Conservation (phyloP, 1,284 basidiomycete genomes). For the Sparassis latifolia region DNA sequence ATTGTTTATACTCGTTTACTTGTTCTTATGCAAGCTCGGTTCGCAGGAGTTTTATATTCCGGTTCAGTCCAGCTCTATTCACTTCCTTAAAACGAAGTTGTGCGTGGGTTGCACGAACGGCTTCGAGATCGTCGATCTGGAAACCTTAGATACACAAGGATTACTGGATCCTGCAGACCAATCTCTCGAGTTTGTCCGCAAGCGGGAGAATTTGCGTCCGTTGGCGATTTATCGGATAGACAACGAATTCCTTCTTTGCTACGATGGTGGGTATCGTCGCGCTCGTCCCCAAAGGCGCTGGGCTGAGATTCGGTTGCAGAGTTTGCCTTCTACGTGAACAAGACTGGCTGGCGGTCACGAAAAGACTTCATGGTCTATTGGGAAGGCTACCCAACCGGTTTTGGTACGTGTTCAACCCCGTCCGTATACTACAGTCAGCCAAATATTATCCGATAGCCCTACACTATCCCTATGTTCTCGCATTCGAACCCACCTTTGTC, state of each 20-base stretch:
- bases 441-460: constrained; percentile 52
- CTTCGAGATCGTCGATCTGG: constrained; percentile 99
- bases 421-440: not conserved
- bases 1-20: not conserved
- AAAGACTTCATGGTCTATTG: constrained; percentile 94
- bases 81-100: constrained; percentile 96
- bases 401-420: constrained; percentile 55
- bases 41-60: constrained; percentile 96
- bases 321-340: constrained; percentile 98
- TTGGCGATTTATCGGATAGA: constrained; percentile 97
- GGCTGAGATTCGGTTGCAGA: constrained; percentile 42
- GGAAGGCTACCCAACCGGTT: constrained; percentile 92
- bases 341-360: constrained; percentile 88
- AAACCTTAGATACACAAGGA: constrained; percentile 95
- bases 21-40: not conserved
- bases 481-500: constrained; percentile 95
- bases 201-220: constrained; percentile 78
- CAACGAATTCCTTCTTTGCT: constrained; percentile 95
- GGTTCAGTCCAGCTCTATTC: constrained; percentile 93
- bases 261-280: constrained; percentile 68
- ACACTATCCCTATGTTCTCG: constrained; percentile 95
- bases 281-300: not conserved
- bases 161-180: constrained; percentile 91
- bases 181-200: constrained; percentile 91
- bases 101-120: constrained; percentile 97